Percentiles rank a stretch among this genome's conserved stretches.
phyloP scores from a whole-genome alignment of 805 yeast species.

The Yarrowia yakushimensis region DNA sequence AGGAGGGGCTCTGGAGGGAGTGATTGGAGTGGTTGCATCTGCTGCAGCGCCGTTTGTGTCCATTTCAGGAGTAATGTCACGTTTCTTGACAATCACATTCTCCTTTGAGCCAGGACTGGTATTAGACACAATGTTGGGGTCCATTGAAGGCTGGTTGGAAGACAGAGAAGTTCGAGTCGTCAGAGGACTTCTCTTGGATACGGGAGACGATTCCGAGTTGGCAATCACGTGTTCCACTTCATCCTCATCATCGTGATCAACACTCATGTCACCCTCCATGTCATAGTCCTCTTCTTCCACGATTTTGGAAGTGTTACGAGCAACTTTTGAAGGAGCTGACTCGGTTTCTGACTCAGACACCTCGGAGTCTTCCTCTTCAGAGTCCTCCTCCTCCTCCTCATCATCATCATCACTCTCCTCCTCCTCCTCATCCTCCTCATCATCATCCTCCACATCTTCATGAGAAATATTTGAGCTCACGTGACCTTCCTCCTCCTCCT shows the following conservation, averaged over 20 bases:
- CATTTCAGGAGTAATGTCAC: not conserved
- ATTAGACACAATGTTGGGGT: not conserved
- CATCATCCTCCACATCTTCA: not conserved
- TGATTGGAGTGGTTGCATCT: not conserved
- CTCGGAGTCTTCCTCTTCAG: too few relatives aligned
- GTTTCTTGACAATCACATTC: conserved; percentile 1
- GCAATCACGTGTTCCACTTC: not conserved
- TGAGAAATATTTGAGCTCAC: not conserved
- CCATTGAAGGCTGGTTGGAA: not conserved
- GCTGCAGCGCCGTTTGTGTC: not conserved
- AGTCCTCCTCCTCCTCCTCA: not conserved
- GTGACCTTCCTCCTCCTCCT: not conserved
- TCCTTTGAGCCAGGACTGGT: conserved; percentile 8
- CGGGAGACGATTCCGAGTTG: not conserved
- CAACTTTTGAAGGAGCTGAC: too few relatives aligned
- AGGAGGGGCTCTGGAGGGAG: conserved; percentile 3
- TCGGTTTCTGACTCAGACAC: not conserved
- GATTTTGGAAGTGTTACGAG: too few relatives aligned
- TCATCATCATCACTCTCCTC: not conserved
- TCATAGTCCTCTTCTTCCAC: not conserved
- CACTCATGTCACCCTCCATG: not conserved
- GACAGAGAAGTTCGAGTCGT: not conserved
- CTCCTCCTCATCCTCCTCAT: not conserved
- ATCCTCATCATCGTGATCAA: not conserved
- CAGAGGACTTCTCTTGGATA: not conserved